These are phyloP conservation scores for Zalaria obscura DNA, from an alignment of 2,329 filamentous ascomycete species.

Conservation along the genomic window DNA sequence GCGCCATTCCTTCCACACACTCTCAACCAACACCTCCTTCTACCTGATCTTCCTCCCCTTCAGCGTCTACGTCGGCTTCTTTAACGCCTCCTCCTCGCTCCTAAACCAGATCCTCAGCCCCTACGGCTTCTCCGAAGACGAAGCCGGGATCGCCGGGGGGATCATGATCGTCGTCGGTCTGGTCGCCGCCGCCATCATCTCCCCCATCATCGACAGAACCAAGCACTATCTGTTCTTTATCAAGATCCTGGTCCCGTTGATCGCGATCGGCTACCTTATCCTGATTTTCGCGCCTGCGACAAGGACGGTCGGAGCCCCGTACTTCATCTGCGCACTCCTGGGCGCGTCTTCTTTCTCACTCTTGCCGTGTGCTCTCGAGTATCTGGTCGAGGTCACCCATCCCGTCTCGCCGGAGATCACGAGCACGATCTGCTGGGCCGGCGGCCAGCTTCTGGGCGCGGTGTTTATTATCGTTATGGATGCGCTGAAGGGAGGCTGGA, in stretches of 20 bases:
- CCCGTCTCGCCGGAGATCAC: slow-evolving; percentile 78
- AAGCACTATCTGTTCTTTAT: slow-evolving; percentile 65
- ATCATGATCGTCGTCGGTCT: slow-evolving; percentile 83
- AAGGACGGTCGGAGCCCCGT: slow-evolving; percentile 49
- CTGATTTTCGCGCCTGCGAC: slow-evolving; percentile 71
- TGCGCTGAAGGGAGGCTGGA: slow-evolving; percentile 44
- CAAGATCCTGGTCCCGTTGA: slow-evolving; percentile 59
- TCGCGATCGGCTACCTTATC: slow-evolving; percentile 52
- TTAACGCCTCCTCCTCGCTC: slow-evolving; percentile 81
- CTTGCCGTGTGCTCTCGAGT: slow-evolving; percentile 75
- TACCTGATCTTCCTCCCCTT: slow-evolving; percentile 76
- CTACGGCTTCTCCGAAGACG: slow-evolving; percentile 68
- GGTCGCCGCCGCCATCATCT: slow-evolving; percentile 57
- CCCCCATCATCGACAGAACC: slow-evolving; percentile 71
- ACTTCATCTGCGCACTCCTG: slow-evolving; percentile 58
- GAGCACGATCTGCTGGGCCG: slow-evolving; percentile 70
- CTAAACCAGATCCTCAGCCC: slow-evolving; percentile 83
- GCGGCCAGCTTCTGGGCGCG: slow-evolving; percentile 73
- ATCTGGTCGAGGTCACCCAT: slow-evolving; percentile 73
- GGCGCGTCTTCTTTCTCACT: slow-evolving; percentile 70
- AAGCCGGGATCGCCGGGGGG: slow-evolving; percentile 81
- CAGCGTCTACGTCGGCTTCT: slow-evolving; percentile 72
- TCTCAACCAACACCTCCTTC: slow-evolving; percentile 50
- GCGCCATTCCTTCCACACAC: slow-evolving; percentile 32
- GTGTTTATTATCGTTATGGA: slow-evolving; percentile 75